phyloP scores from a whole-genome alignment of 345 rosid species.

The Moricandia arvensis region DNA sequence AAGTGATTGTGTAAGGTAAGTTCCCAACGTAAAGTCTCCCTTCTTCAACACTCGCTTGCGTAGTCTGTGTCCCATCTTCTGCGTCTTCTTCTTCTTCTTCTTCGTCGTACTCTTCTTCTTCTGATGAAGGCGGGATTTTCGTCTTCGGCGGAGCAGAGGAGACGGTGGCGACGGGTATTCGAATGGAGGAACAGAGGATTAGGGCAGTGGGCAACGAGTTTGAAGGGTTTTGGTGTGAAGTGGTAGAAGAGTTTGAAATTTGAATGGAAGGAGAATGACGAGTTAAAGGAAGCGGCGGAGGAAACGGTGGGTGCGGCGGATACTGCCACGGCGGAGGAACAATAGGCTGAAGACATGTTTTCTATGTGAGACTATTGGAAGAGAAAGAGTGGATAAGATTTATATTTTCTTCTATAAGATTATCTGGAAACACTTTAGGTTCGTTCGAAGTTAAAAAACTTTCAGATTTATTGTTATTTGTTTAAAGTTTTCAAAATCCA shows the following conservation, averaged over 20 bases:
- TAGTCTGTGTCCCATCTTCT: constrained; percentile 26
- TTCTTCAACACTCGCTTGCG: constrained; percentile 44
- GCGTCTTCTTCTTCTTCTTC: constrained; percentile 30
- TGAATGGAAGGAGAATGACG: constrained; percentile 11
- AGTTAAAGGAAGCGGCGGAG: constrained; percentile 11
- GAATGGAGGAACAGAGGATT: constrained; percentile 34
- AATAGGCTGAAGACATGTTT: constrained; percentile 26
- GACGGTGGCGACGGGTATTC: constrained; percentile 33
- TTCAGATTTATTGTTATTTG: no score
- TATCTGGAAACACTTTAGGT: no score
- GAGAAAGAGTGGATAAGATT: constrained; percentile 25
- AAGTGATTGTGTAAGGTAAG: constrained; percentile 68
- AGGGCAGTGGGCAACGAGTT: constrained; percentile 38
- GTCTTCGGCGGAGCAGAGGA: constrained; percentile 40
- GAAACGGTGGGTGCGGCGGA: constrained; percentile 19
- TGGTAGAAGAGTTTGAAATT: constrained; percentile 33
- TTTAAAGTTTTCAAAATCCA: no score
- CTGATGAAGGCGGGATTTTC: constrained; percentile 22
- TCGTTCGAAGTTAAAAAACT: no score
- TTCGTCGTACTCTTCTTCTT: neutral
- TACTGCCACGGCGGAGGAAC: constrained; percentile 29
- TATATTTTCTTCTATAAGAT: neutral
- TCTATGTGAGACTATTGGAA: neutral
- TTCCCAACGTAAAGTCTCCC: constrained; percentile 85
- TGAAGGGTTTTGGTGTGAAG: constrained; percentile 42